phyloP scores from a whole-genome alignment of 352 stramenopile species.

The Thalassiosira mediterranea region DNA sequence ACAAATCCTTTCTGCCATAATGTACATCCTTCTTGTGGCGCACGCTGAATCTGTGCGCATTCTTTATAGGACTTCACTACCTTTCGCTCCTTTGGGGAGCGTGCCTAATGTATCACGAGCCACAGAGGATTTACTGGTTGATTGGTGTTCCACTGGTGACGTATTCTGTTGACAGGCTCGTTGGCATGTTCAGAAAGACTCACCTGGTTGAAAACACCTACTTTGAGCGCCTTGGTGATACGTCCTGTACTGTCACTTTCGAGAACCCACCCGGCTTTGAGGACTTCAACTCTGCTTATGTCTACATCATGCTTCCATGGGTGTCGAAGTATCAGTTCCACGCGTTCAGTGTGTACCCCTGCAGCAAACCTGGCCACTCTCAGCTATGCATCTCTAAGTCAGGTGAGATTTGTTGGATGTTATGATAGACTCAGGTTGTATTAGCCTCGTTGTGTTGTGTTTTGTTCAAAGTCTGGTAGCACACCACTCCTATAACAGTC shows the following conservation, averaged over 20 bases:
- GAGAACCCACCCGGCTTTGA: constrained; percentile 17
- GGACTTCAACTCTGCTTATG: constrained; percentile 1
- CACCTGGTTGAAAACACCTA: constrained; percentile 49
- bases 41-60: not conserved
- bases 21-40: no score
- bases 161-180: constrained; percentile 4
- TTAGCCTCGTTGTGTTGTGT: not conserved
- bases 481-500: not conserved
- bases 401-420: constrained; percentile 7
- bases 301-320: constrained; percentile 33
- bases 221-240: constrained; percentile 28
- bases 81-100: constrained; percentile 39
- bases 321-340: constrained; percentile 45
- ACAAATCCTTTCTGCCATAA: not conserved
- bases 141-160: constrained; percentile 9
- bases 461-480: not conserved
- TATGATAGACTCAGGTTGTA: not conserved
- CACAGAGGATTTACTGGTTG: constrained; percentile 18
- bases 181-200: constrained; percentile 31
- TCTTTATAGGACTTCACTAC: constrained; percentile 39
- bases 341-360: constrained; percentile 52
- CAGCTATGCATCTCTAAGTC: constrained; percentile 49
- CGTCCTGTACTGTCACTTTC: not conserved
- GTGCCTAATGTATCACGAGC: constrained; percentile 46
- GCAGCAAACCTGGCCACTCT: constrained; percentile 37